Evolutionary conservation across 257 asterid genomes (phyloP).

Genomic region (Henckelia pumila): DNA sequence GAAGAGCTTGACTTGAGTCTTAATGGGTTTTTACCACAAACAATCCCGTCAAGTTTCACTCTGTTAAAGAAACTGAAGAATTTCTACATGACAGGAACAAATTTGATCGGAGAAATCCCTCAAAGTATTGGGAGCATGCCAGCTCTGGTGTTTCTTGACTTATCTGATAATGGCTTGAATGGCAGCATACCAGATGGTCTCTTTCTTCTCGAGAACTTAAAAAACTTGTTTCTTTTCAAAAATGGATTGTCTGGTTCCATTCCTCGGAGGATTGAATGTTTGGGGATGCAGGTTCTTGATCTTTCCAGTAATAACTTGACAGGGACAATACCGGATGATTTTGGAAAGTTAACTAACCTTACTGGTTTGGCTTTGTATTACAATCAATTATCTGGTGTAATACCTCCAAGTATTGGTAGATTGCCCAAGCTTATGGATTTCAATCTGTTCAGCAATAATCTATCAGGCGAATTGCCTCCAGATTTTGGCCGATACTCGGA

Average conservation of each 20-base stretch:
- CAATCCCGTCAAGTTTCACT: constrained; percentile 56
- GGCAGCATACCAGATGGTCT: constrained; percentile 57
- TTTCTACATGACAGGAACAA: constrained; percentile 40
- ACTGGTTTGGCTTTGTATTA: constrained; percentile 48
- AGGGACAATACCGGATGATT: constrained; percentile 63
- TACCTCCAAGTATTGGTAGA: constrained; percentile 57
- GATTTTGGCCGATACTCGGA: constrained; percentile 68
- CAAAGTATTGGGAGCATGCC: constrained; percentile 52
- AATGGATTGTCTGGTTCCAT: constrained; percentile 62
- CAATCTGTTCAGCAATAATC: constrained; percentile 41
- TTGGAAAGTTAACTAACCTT: constrained; percentile 55
- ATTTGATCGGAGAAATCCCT: constrained; percentile 70
- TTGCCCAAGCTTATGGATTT: constrained; percentile 46
- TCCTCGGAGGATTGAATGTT: constrained; percentile 46
- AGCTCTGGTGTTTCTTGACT: constrained; percentile 53
- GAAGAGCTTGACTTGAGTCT: constrained; percentile 37
- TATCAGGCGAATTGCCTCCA: constrained; percentile 74
- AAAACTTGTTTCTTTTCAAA: constrained; percentile 28
- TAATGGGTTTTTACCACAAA: constrained; percentile 53
- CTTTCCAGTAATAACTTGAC: constrained; percentile 50
- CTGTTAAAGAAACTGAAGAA: constrained; percentile 49
- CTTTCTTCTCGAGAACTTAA: constrained; percentile 56
- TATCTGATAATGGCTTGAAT: constrained; percentile 47
- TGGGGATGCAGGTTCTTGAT: constrained; percentile 50
- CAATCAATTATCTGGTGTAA: constrained; percentile 64